Conservation (phyloP, 495 filamentous ascomycete species). For the Aspergillus affinis region DNA sequence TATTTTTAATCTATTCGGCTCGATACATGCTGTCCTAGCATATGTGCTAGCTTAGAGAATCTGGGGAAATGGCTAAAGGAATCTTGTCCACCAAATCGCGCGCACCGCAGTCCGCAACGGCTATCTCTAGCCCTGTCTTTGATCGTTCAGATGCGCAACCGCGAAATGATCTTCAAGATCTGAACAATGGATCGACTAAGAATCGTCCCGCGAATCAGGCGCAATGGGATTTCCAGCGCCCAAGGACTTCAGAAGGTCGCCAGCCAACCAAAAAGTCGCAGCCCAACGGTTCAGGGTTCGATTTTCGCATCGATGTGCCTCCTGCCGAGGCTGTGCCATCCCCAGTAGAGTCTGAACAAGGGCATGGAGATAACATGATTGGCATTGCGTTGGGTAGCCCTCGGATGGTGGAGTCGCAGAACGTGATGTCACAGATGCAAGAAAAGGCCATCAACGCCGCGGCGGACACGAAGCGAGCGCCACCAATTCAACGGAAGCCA, state of each 20-base stretch:
- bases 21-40: not conserved
- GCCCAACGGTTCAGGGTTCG: conserved; percentile 28
- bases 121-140: conserved; percentile 36
- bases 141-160: conserved; percentile 37
- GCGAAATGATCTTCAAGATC: conserved; percentile 30
- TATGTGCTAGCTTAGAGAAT: not conserved
- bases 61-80: conserved; percentile 28
- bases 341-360: conserved; percentile 10
- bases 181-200: conserved; percentile 13
- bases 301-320: conserved; percentile 37
- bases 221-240: conserved; percentile 26
- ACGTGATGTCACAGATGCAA: conserved; percentile 23
- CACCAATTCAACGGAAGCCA: conserved; percentile 39
- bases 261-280: conserved; percentile 20
- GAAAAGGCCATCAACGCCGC: conserved; percentile 20
- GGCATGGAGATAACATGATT: conserved; percentile 39
- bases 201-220: conserved; percentile 14
- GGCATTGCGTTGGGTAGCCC: conserved; percentile 58
- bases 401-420: conserved; percentile 30
- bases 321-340: conserved; percentile 28
- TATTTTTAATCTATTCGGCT: not conserved
- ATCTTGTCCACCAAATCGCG: conserved; percentile 33
- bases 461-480: conserved; percentile 10
- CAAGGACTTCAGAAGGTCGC: conserved; percentile 22
- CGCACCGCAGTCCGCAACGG: conserved; percentile 20